Percentiles rank a stretch among this genome's conserved stretches.
These are phyloP conservation scores for Physaria fendleri DNA, from an alignment of 345 rosid genomes.

Conservation along the genomic window DNA sequence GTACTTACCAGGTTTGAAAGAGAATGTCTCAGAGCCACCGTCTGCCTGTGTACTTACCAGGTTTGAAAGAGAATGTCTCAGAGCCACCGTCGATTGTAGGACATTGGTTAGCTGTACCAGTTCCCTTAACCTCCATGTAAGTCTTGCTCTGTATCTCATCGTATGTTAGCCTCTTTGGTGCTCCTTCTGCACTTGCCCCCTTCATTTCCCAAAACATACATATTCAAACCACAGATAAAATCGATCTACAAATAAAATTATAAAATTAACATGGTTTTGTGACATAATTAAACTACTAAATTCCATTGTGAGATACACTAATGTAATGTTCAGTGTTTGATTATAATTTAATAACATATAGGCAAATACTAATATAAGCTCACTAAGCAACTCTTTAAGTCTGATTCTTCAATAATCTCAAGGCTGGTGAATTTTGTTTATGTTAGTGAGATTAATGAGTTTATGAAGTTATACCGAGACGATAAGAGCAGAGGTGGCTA, in stretches of 20 bases:
- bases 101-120: constrained; percentile 93
- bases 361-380: too few relatives aligned
- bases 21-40: constrained; percentile 65
- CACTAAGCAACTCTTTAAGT: not conserved
- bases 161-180: constrained; percentile 77
- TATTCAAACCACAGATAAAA: too few relatives aligned
- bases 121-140: constrained; percentile 92
- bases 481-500: constrained; percentile 88
- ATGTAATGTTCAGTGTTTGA: too few relatives aligned
- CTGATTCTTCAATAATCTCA: not conserved
- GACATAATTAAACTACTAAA: too few relatives aligned
- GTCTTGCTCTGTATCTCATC: constrained; percentile 98
- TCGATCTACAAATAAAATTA: too few relatives aligned
- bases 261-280: too few relatives aligned
- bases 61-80: constrained; percentile 63
- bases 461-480: constrained; percentile 50
- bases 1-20: constrained; percentile 86
- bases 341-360: too few relatives aligned
- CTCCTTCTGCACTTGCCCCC: constrained; percentile 93
- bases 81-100: constrained; percentile 75
- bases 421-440: not conserved
- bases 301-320: too few relatives aligned
- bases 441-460: not conserved
- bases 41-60: constrained; percentile 79
- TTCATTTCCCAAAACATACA: constrained; percentile 19